A percentile compares a stretch with the other conserved stretches of the same genome.
These are phyloP conservation scores for Penicillium salamii DNA, from an alignment of 495 filamentous ascomycete species.

Conservation along the genomic window DNA sequence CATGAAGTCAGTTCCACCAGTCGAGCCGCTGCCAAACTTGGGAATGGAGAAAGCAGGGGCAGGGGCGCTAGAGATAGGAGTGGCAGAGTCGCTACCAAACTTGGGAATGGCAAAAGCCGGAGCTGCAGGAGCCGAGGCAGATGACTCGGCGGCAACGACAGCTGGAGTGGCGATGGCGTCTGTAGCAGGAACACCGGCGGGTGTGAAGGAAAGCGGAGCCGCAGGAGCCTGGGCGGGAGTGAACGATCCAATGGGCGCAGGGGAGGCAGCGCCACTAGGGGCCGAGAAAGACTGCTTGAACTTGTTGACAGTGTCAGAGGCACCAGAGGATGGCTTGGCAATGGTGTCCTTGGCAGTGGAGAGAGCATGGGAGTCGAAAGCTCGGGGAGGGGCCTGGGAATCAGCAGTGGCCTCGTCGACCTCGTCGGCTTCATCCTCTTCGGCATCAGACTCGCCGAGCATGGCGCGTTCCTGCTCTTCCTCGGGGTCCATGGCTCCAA, in stretches of 20 bases:
- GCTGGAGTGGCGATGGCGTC: not conserved
- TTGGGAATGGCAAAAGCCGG: not conserved
- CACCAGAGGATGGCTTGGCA: not conserved
- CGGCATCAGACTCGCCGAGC: not conserved
- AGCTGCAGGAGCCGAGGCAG: not conserved
- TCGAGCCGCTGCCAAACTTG: constrained; percentile 28
- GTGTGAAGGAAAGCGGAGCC: not conserved
- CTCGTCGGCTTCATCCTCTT: not conserved
- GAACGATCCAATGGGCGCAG: not conserved
- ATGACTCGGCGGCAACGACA: not conserved
- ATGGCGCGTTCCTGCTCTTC: not conserved
- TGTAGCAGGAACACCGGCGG: not conserved
- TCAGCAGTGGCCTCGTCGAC: not conserved
- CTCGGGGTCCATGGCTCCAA: constrained; percentile 8
- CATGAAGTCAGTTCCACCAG: constrained; percentile 30
- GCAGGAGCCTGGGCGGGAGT: not conserved
- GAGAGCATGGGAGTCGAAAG: not conserved
- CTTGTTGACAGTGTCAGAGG: constrained; percentile 36
- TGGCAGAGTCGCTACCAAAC: not conserved
- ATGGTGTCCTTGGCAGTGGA: not conserved
- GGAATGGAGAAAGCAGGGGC: constrained; percentile 22
- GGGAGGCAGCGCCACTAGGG: constrained; percentile 10
- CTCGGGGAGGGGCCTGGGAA: not conserved
- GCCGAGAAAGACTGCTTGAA: constrained; percentile 45
- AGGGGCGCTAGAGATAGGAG: not conserved